Conservation (phyloP, 345 rosid genomes). For the Brassica juncea region DNA sequence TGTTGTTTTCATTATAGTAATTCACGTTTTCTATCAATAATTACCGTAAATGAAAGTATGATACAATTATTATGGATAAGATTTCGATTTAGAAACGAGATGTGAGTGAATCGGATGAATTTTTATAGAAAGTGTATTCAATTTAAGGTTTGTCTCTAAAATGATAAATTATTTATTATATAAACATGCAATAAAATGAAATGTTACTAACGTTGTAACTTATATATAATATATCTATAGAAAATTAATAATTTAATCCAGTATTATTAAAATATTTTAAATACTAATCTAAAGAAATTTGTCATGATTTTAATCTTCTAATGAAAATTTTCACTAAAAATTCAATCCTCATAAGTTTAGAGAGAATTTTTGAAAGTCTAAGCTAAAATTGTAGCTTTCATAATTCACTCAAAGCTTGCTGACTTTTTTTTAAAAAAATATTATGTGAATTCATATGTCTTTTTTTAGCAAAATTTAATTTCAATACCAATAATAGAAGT, state of each 20-base stretch:
- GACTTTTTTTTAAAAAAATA: no score
- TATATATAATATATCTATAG: no score
- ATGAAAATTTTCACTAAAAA: neutral
- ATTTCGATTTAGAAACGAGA: constrained; percentile 16
- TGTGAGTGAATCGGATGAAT: constrained; percentile 3
- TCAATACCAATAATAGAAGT: neutral
- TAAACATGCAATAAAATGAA: neutral
- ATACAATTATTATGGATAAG: neutral
- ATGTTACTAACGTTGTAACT: neutral
- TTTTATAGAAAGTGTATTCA: neutral
- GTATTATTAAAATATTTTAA: no score
- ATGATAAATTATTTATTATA: neutral
- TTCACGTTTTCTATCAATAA: neutral
- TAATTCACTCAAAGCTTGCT: neutral
- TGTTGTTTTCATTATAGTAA: neutral
- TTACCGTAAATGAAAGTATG: neutral
- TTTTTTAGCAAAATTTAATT: no score
- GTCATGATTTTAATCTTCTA: no score
- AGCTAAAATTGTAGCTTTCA: neutral
- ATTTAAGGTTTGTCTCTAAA: neutral
- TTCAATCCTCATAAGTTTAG: neutral
- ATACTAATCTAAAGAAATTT: no score
- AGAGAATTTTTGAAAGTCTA: neutral
- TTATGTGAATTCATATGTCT: no score
- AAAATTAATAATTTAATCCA: neutral